Evolutionary conservation across 495 filamentous ascomycete species (phyloP).

Genomic region (Trichoderma gamsii): DNA sequence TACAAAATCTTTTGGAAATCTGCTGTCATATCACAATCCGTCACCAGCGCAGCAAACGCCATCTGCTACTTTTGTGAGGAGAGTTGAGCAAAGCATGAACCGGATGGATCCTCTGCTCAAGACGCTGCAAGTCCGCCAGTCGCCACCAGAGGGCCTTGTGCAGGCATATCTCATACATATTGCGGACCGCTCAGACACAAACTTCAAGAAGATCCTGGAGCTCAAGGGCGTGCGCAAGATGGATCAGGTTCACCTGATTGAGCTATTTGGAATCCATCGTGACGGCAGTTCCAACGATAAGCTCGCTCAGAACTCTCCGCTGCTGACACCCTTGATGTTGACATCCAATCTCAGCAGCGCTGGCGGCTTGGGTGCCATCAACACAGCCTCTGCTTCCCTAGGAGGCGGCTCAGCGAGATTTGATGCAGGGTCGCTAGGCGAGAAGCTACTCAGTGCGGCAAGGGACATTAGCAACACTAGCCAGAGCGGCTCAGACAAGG

Average conservation of each 20-base stretch:
- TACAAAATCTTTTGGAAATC: constrained; percentile 69
- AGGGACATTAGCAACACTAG: constrained; percentile 70
- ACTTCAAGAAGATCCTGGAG: constrained; percentile 95
- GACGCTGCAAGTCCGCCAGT: constrained; percentile 88
- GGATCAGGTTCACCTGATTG: constrained; percentile 77
- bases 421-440: constrained; percentile 72
- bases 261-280: constrained; percentile 81
- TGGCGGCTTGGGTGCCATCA: constrained; percentile 27
- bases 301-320: constrained; percentile 51
- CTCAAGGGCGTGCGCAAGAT: constrained; percentile 79
- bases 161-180: constrained; percentile 97
- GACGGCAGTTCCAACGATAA: constrained; percentile 54
- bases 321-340: constrained; percentile 56
- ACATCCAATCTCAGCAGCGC: constrained; percentile 32
- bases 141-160: constrained; percentile 86
- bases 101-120: constrained; percentile 91
- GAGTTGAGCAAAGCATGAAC: constrained; percentile 75
- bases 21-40: constrained; percentile 51
- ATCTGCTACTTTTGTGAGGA: constrained; percentile 69
- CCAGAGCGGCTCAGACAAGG: constrained; percentile 30
- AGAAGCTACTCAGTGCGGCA: constrained; percentile 70
- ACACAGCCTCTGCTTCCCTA: constrained; percentile 26
- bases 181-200: constrained; percentile 79
- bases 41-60: constrained; percentile 32
- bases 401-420: constrained; percentile 54